Base-by-base conservation (phyloP, 2,329 filamentous ascomycete genomes). In the Cytospora schulzeri region DNA sequence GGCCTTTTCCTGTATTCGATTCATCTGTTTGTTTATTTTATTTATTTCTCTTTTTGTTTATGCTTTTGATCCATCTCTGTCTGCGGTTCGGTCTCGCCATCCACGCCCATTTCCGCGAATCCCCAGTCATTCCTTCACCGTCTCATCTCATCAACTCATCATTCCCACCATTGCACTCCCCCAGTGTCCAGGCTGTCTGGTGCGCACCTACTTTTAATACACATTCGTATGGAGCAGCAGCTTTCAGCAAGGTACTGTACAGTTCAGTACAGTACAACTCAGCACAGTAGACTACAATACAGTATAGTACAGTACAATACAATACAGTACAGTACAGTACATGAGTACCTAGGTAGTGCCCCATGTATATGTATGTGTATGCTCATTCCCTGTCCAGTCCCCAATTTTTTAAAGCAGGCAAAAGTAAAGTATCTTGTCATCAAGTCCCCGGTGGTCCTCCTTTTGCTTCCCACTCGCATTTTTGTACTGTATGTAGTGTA, bases 371-470 rank as follows among this genome's bases (percentile, higher is more conserved):
- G 38, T 19, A 8, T 45, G 7, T 24, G 45, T 24, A 29, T 52
- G 59, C 59, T 50, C 38, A 50, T 62, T 62, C 59, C 59, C 33
- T 55, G 52, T 29, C 59, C 52, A 38, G 59, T 55, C 55, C 52
- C 59, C 59, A 61, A 52, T 41, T 31, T 35, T 62, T 35, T 2
- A 35, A 53, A 62, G 51, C 59, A 28, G 58, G 56, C 62, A 58
- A n/a, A n/a, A n/a, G n/a, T n/a, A n/a, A n/a, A 53, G 51, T 62
- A 33, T 45, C 35, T 63, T 51, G 33, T 31, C 48, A 52, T 45
- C 57, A 33, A 48, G 35, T 17, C 8, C 29, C 33, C 26, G 22
- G 24, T 8, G 17, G 19, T 38, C 57, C 62, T 35, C 57, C 45
- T 60, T 55, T 51, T 22, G 56, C n/a, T n/a, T 52, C 48, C 26